These are phyloP conservation scores for Solanum acaule DNA, from an alignment of 257 asterid species.

Conservation along the genomic window DNA sequence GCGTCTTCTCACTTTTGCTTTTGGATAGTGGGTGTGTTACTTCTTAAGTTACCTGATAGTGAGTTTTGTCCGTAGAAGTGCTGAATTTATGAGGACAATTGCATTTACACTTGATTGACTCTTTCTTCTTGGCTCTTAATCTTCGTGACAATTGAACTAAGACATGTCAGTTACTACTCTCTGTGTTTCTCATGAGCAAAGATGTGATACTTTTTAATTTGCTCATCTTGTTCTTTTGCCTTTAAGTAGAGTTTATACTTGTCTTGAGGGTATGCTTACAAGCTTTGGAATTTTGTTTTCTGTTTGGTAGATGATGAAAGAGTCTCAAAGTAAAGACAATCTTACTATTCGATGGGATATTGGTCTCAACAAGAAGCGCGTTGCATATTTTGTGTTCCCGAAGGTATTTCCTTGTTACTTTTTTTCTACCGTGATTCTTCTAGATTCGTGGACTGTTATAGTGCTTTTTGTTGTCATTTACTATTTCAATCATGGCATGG, in stretches of 20 bases:
- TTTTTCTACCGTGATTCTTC: not conserved
- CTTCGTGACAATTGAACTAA: not conserved
- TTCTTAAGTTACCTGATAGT: not conserved
- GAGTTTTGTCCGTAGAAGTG: not conserved
- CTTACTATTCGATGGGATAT: conserved; percentile 95
- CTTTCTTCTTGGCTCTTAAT: not conserved
- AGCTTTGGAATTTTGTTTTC: not conserved
- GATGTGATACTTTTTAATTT: not conserved
- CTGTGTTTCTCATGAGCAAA: not conserved
- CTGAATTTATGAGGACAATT: not conserved
- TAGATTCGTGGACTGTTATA: not conserved
- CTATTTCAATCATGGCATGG: not conserved
- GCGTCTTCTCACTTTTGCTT: not conserved
- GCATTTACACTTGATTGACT: not conserved
- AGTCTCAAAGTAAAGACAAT: conserved; percentile 97
- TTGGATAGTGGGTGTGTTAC: not conserved
- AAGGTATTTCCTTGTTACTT: conserved; percentile 41
- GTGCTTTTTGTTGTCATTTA: not conserved
- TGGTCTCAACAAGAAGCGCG: conserved; percentile 96
- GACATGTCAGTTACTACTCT: not conserved
- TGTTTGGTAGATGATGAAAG: conserved; percentile 89
- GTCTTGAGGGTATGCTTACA: not conserved
- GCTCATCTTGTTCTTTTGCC: not conserved
- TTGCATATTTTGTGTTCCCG: conserved; percentile 91
- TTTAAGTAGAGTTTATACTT: not conserved